Conservation (phyloP, 2,329 filamentous ascomycete genomes). For the Botrytis elliptica region DNA sequence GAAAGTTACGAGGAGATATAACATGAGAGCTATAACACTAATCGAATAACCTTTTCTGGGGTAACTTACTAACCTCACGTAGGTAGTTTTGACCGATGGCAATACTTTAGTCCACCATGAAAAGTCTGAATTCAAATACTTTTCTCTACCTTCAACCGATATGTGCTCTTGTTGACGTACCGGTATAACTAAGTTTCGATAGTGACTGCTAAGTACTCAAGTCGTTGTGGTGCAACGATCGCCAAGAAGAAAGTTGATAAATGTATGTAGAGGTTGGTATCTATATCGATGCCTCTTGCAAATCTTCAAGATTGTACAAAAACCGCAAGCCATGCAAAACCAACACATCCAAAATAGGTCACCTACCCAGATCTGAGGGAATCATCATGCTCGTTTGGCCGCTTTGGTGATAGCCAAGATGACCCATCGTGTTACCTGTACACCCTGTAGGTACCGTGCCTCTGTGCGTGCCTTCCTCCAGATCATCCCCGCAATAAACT, state of each 20-base stretch:
- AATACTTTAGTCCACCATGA: not conserved
- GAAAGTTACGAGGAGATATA: not conserved
- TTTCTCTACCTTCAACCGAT: not conserved
- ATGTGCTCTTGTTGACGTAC: not conserved
- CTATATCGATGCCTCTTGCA: not conserved
- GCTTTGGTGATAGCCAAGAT: not conserved
- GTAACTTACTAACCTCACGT: not conserved
- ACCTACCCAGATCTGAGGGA: not conserved
- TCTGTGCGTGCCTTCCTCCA: not conserved
- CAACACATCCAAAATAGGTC: not conserved
- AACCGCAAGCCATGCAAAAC: not conserved
- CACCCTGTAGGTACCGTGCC: slow-evolving; percentile 12
- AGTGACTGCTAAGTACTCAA: not conserved
- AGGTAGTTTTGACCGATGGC: not conserved
- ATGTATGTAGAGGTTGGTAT: not conserved
- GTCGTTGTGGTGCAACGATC: not conserved
- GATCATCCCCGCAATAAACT: slow-evolving; percentile 5
- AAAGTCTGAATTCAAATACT: not conserved
- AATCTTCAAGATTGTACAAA: too few relatives aligned
- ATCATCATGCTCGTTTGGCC: not conserved
- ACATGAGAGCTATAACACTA: not conserved
- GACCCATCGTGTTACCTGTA: not conserved
- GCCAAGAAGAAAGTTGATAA: not conserved
- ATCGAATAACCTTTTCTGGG: slow-evolving; percentile 3
- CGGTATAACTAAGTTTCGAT: not conserved